Evolutionary conservation across 768 basidiomycete species (phyloP).

Genomic region (Hypholoma fasciculare): DNA sequence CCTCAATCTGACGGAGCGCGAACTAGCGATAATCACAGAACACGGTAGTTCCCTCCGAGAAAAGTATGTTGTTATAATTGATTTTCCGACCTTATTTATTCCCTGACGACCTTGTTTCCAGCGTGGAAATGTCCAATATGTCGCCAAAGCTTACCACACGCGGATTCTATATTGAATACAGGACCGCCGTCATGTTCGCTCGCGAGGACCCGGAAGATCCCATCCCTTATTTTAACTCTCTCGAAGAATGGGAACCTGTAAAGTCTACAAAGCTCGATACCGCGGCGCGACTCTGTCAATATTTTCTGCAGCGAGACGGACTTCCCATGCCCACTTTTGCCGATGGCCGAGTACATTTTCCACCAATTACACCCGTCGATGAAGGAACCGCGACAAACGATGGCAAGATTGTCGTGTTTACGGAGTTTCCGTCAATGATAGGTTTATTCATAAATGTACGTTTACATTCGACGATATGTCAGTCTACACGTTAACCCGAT

Average conservation of each 20-base stretch:
- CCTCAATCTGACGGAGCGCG: constrained; percentile 16
- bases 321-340: constrained; percentile 7
- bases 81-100: not conserved
- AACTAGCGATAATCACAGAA: constrained; percentile 16
- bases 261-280: constrained; percentile 18
- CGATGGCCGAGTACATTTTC: constrained; percentile 11
- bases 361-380: not conserved
- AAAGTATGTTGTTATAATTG: constrained; percentile 9
- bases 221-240: constrained; percentile 10
- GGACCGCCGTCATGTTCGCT: constrained; percentile 12
- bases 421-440: no score
- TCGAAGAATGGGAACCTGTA: constrained; percentile 10
- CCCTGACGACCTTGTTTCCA: not conserved
- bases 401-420: no score
- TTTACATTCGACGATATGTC: no score
- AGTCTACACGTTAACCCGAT: no score
- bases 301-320: constrained; percentile 14
- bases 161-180: constrained; percentile 16
- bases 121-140: constrained; percentile 6
- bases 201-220: not conserved
- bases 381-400: no score
- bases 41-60: constrained; percentile 12
- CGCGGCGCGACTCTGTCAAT: not conserved
- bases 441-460: no score
- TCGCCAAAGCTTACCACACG: constrained; percentile 1